phyloP scores from a whole-genome alignment of 305 asterid species.

The Stenogyne calaminthoides region DNA sequence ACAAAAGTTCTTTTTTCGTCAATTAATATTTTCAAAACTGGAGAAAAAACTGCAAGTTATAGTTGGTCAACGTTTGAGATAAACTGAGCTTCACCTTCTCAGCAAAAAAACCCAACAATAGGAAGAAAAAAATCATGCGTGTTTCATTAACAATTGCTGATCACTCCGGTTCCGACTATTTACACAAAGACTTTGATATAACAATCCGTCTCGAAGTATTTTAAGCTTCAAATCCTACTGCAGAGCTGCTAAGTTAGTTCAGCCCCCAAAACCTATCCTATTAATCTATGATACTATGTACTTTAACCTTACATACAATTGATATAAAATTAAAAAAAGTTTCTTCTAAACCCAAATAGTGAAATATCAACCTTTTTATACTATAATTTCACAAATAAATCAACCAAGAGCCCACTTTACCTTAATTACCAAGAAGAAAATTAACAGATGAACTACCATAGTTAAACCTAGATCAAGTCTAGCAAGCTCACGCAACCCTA shows the following conservation, averaged over 20 bases:
- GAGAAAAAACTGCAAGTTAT: not conserved
- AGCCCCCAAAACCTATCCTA: not conserved
- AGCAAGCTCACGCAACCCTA: not conserved
- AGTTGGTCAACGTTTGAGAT: not conserved
- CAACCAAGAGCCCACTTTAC: constrained; percentile 5
- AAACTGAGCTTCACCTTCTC: constrained; percentile 15
- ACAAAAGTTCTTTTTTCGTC: not conserved
- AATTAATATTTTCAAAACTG: not conserved
- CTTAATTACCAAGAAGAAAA: not conserved
- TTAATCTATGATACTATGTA: not conserved
- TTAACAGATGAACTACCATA: not conserved
- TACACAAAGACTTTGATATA: not conserved
- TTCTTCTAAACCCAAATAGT: not conserved
- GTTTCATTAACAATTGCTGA: not conserved
- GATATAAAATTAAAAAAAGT: not conserved
- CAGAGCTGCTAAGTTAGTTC: not conserved
- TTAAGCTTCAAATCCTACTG: not conserved
- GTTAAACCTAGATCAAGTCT: constrained; percentile 13
- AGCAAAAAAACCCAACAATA: not conserved
- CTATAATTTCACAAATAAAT: constrained; percentile 2
- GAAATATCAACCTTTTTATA: not conserved
- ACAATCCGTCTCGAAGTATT: not conserved
- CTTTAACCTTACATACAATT: not conserved
- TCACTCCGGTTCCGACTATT: not conserved
- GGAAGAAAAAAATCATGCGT: not conserved